Conservation (phyloP, 441 rosid genomes). For the Erodium chrysanthum region DNA sequence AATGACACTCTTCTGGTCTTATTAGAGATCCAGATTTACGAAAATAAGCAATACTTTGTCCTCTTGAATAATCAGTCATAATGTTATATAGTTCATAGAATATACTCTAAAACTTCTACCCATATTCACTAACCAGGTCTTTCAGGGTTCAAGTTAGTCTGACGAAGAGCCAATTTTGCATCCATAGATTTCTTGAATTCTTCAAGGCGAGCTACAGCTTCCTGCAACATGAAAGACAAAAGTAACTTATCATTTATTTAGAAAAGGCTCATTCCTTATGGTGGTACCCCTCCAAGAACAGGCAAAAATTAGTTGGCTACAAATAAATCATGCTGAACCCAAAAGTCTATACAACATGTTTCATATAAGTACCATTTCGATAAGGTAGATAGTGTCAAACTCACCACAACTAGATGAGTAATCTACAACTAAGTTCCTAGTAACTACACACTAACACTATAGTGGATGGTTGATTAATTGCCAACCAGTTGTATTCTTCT, state of each 20-base stretch:
- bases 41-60: not conserved
- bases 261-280: not conserved
- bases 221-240: slow-evolving; percentile 33
- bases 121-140: slow-evolving; percentile 63
- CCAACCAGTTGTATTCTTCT: not conserved
- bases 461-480: not conserved
- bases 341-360: not conserved
- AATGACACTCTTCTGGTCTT: not conserved
- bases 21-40: not conserved
- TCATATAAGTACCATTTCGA: not conserved
- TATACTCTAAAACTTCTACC: slow-evolving; percentile 6
- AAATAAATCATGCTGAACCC: not conserved
- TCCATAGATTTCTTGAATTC: slow-evolving; percentile 62
- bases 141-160: slow-evolving; percentile 78
- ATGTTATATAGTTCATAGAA: not conserved
- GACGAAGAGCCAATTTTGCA: slow-evolving; percentile 86
- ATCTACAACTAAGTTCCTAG: slow-evolving; percentile 1
- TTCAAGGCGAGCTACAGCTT: slow-evolving; percentile 69
- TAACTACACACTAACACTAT: not conserved
- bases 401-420: not conserved
- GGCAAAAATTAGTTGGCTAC: not conserved
- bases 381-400: slow-evolving; percentile 3
- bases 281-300: not conserved
- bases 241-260: not conserved
- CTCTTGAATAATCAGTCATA: slow-evolving; percentile 7